These are phyloP conservation scores for Paraglomus brasilianum DNA, from an alignment of 192 early-diverging fungal genomes.

Conservation along the genomic window DNA sequence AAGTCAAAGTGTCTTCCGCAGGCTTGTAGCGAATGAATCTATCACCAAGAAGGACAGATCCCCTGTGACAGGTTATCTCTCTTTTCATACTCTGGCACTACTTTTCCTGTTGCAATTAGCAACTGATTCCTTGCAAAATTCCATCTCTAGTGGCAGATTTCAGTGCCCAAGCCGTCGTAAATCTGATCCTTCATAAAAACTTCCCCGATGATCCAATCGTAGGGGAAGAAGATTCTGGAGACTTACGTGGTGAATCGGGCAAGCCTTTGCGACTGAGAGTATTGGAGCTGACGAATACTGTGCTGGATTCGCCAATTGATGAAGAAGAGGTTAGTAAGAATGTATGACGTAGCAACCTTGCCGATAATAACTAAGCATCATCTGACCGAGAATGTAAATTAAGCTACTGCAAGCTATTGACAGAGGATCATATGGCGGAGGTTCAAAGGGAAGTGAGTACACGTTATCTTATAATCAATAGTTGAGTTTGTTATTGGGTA, in stretches of 20 bases:
- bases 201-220: conserved; percentile 92
- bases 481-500: not conserved
- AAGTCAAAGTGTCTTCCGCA: conserved; percentile 85
- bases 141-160: conserved; percentile 80
- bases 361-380: too few relatives aligned
- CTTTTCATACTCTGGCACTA: not conserved
- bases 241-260: conserved; percentile 71
- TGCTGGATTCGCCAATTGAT: conserved; percentile 54
- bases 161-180: conserved; percentile 94
- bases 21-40: conserved; percentile 77
- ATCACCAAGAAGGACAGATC: conserved; percentile 93
- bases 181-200: conserved; percentile 66
- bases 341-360: not conserved
- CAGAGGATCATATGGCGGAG: conserved; percentile 57
- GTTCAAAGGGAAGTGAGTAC: conserved; percentile 28
- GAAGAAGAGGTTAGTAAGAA: conserved; percentile 61
- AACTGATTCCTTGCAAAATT: not conserved
- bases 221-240: conserved; percentile 93
- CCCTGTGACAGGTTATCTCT: conserved; percentile 81
- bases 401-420: conserved; percentile 89
- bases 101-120: conserved; percentile 4
- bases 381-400: not conserved
- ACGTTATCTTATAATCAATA: not conserved
- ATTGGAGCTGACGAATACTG: conserved; percentile 74
- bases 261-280: conserved; percentile 73